A percentile compares a stretch with the other conserved stretches of the same genome.
phyloP scores from a whole-genome alignment of 495 filamentous ascomycete species.

The Arthonia radiata region DNA sequence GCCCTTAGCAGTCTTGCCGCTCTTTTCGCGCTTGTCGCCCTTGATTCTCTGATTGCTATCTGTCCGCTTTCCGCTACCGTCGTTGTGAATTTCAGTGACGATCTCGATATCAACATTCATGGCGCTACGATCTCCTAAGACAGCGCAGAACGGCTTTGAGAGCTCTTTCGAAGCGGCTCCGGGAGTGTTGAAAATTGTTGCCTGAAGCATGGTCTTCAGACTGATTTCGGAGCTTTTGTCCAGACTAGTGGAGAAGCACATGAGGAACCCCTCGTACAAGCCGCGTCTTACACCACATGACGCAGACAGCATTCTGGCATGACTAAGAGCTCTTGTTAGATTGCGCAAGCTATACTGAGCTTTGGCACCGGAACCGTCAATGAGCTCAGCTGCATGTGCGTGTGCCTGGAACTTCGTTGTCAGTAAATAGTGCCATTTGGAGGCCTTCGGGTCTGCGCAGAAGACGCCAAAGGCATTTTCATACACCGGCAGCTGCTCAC shows the following conservation, averaged over 20 bases:
- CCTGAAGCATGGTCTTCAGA: constrained; percentile 58
- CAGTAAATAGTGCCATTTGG: no score
- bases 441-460: no score
- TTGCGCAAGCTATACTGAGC: constrained; percentile 93
- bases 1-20: no score
- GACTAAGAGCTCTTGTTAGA: constrained; percentile 69
- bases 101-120: no score
- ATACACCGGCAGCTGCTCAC: no score
- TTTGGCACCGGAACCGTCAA: constrained; percentile 79
- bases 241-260: constrained; percentile 83
- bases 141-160: no score
- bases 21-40: no score
- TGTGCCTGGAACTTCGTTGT: constrained; percentile 64
- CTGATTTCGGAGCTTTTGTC: constrained; percentile 50
- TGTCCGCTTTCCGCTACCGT: no score
- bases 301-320: constrained; percentile 59
- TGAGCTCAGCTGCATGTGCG: constrained; percentile 55
- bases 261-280: constrained; percentile 89
- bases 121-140: no score
- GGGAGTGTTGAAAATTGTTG: constrained; percentile 53
- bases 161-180: constrained; percentile 45
- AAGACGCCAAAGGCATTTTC: no score
- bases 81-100: no score
- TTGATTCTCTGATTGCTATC: no score
- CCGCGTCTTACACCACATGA: constrained; percentile 72